Conservation (phyloP, 805 yeast genomes). For the Starmerella vaccinii region DNA sequence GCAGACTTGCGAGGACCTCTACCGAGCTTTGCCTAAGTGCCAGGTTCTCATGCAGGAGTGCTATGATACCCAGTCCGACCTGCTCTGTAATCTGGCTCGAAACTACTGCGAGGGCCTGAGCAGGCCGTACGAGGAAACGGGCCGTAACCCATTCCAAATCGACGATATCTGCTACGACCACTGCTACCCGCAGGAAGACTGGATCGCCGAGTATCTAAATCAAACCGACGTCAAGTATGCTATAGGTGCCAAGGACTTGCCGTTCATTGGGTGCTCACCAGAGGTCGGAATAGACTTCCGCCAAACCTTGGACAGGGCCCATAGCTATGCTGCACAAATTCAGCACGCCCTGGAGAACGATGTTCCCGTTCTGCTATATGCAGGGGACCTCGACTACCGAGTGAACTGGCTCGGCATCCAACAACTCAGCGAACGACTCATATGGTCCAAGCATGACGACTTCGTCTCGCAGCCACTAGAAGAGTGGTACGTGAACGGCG, state of each 20-base stretch:
- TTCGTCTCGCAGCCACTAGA: slow-evolving; percentile 36
- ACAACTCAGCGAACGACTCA: slow-evolving; percentile 66
- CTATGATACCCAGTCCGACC: slow-evolving; percentile 58
- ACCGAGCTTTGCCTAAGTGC: slow-evolving; percentile 39
- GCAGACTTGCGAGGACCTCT: slow-evolving; percentile 60
- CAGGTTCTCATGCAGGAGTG: slow-evolving; percentile 57
- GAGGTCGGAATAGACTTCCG: slow-evolving; percentile 71
- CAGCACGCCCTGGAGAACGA: slow-evolving; percentile 58
- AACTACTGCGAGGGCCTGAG: slow-evolving; percentile 68
- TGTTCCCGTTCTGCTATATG: slow-evolving; percentile 76
- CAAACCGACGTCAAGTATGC: slow-evolving; percentile 61
- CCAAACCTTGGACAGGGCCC: slow-evolving; percentile 87
- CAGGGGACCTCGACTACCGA: slow-evolving; percentile 92
- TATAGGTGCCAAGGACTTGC: slow-evolving; percentile 77
- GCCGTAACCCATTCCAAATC: slow-evolving; percentile 83
- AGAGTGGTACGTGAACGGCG: slow-evolving; percentile 34
- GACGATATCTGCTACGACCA: slow-evolving; percentile 52
- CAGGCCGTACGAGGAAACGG: slow-evolving; percentile 74
- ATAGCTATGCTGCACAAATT: slow-evolving; percentile 68
- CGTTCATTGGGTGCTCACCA: slow-evolving; percentile 50
- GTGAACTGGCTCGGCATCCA: slow-evolving; percentile 92
- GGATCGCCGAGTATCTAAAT: slow-evolving; percentile 71
- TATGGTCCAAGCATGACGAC: slow-evolving; percentile 50
- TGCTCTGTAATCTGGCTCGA: slow-evolving; percentile 81
- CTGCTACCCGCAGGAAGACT: slow-evolving; percentile 68